A percentile compares a stretch with the other conserved stretches of the same genome.
These are phyloP conservation scores for Salix suchowensis DNA, from an alignment of 345 rosid genomes.

Conservation along the genomic window DNA sequence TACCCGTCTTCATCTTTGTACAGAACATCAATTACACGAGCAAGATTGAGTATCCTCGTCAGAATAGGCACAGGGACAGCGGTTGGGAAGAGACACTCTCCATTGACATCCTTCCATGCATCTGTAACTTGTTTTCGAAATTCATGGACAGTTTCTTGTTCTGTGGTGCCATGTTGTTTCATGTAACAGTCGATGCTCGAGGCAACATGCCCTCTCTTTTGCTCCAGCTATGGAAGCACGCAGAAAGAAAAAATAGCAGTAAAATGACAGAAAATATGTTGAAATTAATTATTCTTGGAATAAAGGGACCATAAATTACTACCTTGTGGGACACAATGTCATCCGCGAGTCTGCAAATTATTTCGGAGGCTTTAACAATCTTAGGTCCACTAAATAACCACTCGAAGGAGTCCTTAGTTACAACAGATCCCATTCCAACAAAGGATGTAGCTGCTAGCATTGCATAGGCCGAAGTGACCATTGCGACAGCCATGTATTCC, in stretches of 20 bases:
- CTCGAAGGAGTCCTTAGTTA: neutral
- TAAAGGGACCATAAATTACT: neutral
- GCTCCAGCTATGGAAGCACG: conserved; percentile 1
- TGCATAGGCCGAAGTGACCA: neutral
- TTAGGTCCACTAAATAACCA: conserved; percentile 7
- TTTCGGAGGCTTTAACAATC: neutral
- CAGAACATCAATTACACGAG: conserved; percentile 19
- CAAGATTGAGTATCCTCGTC: conserved; percentile 14
- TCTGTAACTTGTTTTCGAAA: neutral
- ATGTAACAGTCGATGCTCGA: conserved; percentile 34
- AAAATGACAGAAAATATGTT: too few relatives aligned
- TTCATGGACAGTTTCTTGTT: conserved; percentile 15
- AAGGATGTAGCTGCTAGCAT: neutral
- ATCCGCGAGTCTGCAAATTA: conserved; percentile 8
- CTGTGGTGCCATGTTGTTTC: conserved; percentile 21
- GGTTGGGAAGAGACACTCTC: conserved; percentile 18
- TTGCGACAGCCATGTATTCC: neutral
- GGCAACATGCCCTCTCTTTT: conserved; percentile 20
- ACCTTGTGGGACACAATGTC: conserved; percentile 16
- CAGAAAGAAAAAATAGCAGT: too few relatives aligned
- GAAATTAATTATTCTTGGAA: too few relatives aligned
- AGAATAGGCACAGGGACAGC: conserved; percentile 17
- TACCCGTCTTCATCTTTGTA: conserved; percentile 29
- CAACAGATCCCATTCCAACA: conserved; percentile 4
- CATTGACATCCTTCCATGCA: conserved; percentile 41